Conservation (phyloP, 176 grass and related monocot genomes). For the Lolium perenne region DNA sequence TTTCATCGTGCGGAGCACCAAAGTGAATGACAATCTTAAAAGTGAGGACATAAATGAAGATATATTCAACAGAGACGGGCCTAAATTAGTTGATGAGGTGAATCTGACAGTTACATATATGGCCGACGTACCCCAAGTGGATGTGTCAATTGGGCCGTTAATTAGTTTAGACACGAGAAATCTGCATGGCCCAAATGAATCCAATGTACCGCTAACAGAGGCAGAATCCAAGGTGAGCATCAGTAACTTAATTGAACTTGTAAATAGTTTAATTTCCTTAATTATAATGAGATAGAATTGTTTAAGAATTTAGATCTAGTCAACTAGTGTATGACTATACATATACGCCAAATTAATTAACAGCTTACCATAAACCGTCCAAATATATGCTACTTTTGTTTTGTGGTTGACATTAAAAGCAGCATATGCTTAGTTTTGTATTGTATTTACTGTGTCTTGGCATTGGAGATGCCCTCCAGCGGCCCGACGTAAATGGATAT, state of each 20-base stretch:
- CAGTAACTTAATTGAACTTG: neutral
- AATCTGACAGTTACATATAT: neutral
- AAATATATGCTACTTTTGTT: neutral
- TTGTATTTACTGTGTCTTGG: too few relatives aligned
- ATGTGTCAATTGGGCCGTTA: neutral
- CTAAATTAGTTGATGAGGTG: neutral
- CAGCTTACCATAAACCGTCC: neutral
- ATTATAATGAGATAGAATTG: too few relatives aligned
- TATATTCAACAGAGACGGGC: neutral
- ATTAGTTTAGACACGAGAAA: neutral
- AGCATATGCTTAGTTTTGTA: too few relatives aligned
- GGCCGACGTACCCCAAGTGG: neutral
- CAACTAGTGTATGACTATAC: neutral
- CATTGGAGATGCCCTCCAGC: too few relatives aligned
- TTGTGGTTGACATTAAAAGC: neutral
- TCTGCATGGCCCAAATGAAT: neutral
- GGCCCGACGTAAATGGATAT: too few relatives aligned
- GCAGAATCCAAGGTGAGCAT: neutral
- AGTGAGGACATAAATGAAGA: neutral
- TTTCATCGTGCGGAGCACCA: neutral
- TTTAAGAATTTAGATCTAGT: neutral
- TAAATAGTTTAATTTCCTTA: neutral
- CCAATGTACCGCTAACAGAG: neutral
- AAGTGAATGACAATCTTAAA: neutral
- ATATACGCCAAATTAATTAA: neutral